Conservation (phyloP, 257 asterid species). For the Nicotiana noctiflora region DNA sequence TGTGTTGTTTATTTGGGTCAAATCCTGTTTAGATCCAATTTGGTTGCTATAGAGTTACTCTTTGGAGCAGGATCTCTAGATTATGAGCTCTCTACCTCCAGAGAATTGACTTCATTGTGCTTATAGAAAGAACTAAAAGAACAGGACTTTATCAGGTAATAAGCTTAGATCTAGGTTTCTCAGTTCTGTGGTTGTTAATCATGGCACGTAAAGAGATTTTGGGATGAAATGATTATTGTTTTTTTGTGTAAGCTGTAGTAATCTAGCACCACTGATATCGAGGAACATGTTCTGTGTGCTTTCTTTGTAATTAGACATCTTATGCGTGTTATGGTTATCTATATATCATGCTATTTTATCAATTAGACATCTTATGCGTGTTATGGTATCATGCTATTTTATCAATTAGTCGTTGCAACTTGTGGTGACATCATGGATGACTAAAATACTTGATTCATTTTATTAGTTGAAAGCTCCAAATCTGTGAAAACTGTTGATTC, state of each 20-base stretch:
- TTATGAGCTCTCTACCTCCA: neutral
- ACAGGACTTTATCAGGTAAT: neutral
- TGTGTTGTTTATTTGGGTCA: neutral
- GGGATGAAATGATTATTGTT: neutral
- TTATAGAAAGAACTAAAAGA: neutral
- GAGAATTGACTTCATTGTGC: neutral
- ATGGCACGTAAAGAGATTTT: neutral
- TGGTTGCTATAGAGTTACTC: neutral
- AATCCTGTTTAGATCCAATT: neutral
- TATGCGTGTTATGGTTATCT: neutral
- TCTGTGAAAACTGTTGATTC: slow-evolving; percentile 26
- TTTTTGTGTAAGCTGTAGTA: neutral
- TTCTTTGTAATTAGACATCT: neutral
- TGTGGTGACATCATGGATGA: neutral
- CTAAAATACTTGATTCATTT: neutral
- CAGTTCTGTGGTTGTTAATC: neutral
- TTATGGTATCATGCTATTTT: neutral
- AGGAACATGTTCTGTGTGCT: neutral
- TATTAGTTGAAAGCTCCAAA: slow-evolving; percentile 28
- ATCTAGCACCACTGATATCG: neutral
- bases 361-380: too few species aligned
- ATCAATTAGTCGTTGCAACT: neutral
- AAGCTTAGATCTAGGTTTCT: neutral
- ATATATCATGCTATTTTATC: neutral
- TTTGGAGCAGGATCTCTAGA: neutral